Base-by-base conservation (phyloP, 345 rosid genomes). In the Aquilaria malaccensis region DNA sequence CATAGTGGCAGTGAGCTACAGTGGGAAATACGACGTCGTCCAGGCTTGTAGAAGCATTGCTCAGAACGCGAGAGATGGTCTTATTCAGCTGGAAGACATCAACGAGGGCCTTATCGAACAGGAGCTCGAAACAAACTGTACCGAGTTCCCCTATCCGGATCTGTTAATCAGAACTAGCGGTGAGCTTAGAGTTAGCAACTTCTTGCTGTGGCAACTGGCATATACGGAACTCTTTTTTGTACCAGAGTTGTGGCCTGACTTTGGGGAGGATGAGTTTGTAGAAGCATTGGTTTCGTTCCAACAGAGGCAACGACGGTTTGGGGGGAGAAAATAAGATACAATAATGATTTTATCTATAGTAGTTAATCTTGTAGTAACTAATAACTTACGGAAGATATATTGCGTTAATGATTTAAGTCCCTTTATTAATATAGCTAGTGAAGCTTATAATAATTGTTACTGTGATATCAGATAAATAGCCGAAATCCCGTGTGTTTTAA, bases 161-260 rank as follows among this genome's bases (percentile, higher is more conserved):
- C 50, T 88, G 6, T 33, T 86, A 13, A 88, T 91, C 33, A 75
- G 96, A 76, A 91, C 96, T 2, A 88, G 94, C 0, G 87, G 89
- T 12, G 98, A 86, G 68, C 77, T 81, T 2, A 61, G 98, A 67
- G 80, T 91, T 52, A 91, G 94, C 70, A 88, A 86, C 82, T 91
- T 88, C 75, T 75, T 88, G 74, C 54, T 88, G 55, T 91, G 91
- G 91, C 94, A 88, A 45, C 66, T 86, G 65, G 98, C 96, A 14
- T 83, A 91, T 60, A 84, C 96, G 0, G 98, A 91, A 47, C 86
- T 91, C 29, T 84, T 76, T 76, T 86, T 91, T 22, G 78, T 66
- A 9, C 79, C 73, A 55, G 53, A 84, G 0, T 75, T 86, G 0
- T 88, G 98, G 96, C 98, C 98, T 47, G 94, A 88, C 77, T 91